Evolutionary conservation across 495 filamentous ascomycete species (phyloP), one percentile per base, ranked within the genome.

Genomic region (Usnea hakonensis): DNA sequence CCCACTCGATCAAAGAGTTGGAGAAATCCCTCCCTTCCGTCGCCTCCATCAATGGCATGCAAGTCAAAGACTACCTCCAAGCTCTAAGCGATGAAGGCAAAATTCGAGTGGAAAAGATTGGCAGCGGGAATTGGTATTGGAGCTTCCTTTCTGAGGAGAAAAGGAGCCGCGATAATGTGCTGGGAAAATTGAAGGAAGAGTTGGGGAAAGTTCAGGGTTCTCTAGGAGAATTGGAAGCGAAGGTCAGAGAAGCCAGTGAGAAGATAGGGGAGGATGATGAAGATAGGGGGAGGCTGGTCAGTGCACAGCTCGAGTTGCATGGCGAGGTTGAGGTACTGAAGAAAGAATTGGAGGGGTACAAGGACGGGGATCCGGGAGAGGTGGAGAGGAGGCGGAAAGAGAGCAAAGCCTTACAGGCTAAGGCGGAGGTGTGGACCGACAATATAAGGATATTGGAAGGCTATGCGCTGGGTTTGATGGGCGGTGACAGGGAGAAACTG

Each of bases 71-170:
- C 63, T 87, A 83, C 70, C 75, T 90, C 36, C 83, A 87, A 71
- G 76, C 78, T 7, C 75, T 90, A 5, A 70, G 72, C 0, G 86
- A 90, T 64, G 88, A 91, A 52, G 76, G 77, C 61, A 81, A 81
- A 62, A 79, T 91, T 60, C 82, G 78, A 14, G 84, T 89, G 19
- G 88, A 91, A 76, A 90, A 90, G 75, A 90, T 91, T 67, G 88
- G 88, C 60, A 87, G 79, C 60, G 87, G 85, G 19, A 90, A 91
- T 69, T 91, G 88, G 88, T 91, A 90, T 75, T 91, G 88, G 88
- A 80, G 77, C 63, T 91, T 91, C 69, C 71, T 72, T 36, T 82
- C 77, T 56, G 87, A 90, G 41, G 85, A 83, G 63, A 84, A 80
- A 71, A 79, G 79, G 44, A 71, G 70, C 19, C 78, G 77, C 60